Evolutionary conservation across 1,139 yeast species (phyloP).

Genomic region (Debaryomycetaceae sp.): DNA sequence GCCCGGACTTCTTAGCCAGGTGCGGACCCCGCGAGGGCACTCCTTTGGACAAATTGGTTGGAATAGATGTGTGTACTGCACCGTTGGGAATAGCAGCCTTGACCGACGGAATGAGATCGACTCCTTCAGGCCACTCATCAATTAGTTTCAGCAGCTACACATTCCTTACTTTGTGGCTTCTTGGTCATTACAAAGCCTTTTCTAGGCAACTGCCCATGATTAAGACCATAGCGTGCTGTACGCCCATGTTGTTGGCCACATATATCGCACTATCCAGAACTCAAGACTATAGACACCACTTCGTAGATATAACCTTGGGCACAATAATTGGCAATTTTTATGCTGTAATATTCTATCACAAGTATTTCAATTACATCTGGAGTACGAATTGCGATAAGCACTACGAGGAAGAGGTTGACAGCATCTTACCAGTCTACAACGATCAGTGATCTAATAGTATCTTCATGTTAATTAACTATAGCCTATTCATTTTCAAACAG

Average conservation of each 20-base stretch:
- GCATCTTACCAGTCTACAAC: conserved; percentile 8
- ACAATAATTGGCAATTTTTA: conserved; percentile 24
- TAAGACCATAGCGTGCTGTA: conserved; percentile 11
- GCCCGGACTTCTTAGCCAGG: conserved; percentile 45
- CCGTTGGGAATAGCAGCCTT: conserved; percentile 29
- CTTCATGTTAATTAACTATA: too few relatives aligned
- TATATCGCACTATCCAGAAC: conserved; percentile 39
- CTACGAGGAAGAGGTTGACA: conserved; percentile 9
- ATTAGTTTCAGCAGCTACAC: conserved; percentile 39
- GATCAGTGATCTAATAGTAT: too few relatives aligned
- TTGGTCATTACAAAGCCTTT: conserved; percentile 31
- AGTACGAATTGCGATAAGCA: conserved; percentile 12
- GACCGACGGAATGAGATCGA: conserved; percentile 44
- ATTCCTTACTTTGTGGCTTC: conserved; percentile 40
- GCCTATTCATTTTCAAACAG: too few relatives aligned
- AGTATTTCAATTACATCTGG: conserved; percentile 33
- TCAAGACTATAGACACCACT: conserved; percentile 46
- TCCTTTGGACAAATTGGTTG: conserved; percentile 28
- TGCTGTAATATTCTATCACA: conserved; percentile 28
- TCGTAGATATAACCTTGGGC: conserved; percentile 39
- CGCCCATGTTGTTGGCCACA: conserved; percentile 30
- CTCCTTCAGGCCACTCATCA: conserved; percentile 48
- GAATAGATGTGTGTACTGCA: conserved; percentile 39
- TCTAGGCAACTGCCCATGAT: conserved; percentile 10
- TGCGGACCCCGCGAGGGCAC: conserved; percentile 36